Base-by-base conservation (phyloP, 164 flowering plant species). In the Annona squamosa region DNA sequence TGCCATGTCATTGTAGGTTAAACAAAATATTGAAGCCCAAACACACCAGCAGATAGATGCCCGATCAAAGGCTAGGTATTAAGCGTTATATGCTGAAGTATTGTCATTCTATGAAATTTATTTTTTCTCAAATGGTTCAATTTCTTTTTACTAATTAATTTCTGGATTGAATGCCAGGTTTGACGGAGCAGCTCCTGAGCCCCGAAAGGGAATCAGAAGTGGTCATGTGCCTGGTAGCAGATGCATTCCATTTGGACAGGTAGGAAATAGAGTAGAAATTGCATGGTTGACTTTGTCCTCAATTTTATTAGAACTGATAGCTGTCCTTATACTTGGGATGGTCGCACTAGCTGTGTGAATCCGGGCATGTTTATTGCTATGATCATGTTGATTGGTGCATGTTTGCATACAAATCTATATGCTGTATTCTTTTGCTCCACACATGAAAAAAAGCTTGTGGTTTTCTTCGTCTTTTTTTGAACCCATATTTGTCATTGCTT, bases 211-310 rank as follows among this genome's bases (percentile, higher is more conserved):
- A 69, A 83, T 93, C 68, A 88, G 90, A 82, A 87, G 97, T 79
- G 99, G 99, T 47, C 97, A 96, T 86, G 91, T 96, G 19, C 98
- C 99, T 18, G 95, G 97, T 65, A 96, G 98, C 88, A 91, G 88
- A 82, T 96, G 98, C 74, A 77, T 96, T 76, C 99, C 98, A 75
- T 96, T 96, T 81, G 72, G 81, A 10, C 89, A 90, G 94, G 99
- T 91, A 81, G 37, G 37, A 26, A 26, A 26, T 1, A 26, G 70
- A 48, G 17, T 18, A 4, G 44, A 10, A 64, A 18, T 64, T 64
- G 26, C 59, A 37, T 64, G 66, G 26, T 64, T 64, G 41, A n/a
- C 42, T 64, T 19, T 19, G 26, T 64, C 42, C 2, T 52, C 59
- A 10, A 10, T 52, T 52, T 52, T 52, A 9, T 3, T 52, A 9